These are phyloP conservation scores for Eutrema salsugineum DNA, from an alignment of 441 rosid genomes.

Conservation along the genomic window DNA sequence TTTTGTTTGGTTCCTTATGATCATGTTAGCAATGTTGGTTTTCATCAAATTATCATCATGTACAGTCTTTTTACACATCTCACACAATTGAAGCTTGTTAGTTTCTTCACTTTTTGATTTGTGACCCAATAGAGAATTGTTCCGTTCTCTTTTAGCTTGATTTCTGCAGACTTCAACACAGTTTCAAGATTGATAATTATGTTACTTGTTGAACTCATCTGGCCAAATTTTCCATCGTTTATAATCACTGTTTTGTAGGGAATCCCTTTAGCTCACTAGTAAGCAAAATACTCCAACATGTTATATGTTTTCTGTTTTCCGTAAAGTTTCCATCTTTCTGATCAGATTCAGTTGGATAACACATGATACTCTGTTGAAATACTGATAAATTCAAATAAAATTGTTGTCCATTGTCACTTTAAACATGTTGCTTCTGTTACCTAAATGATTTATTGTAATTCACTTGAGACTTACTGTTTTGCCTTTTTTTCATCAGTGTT, in stretches of 20 bases:
- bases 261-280: neutral
- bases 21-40: neutral
- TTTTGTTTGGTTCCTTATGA: neutral
- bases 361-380: neutral
- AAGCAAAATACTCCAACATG: neutral
- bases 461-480: neutral
- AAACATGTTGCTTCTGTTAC: neutral
- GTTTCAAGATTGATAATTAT: neutral
- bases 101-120: neutral
- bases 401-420: neutral
- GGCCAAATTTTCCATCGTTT: neutral
- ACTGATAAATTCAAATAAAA: neutral
- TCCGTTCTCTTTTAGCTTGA: neutral
- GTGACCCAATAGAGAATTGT: neutral
- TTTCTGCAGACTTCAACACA: neutral
- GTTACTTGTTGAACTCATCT: neutral
- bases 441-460: neutral
- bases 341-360: neutral
- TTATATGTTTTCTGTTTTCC: neutral
- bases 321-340: neutral
- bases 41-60: conserved; percentile 13
- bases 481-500: neutral
- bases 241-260: neutral
- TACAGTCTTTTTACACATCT: conserved; percentile 10
- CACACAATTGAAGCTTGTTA: neutral